Conservation (phyloP, 2,329 filamentous ascomycete genomes). For the Phyllosticta citriasiana region DNA sequence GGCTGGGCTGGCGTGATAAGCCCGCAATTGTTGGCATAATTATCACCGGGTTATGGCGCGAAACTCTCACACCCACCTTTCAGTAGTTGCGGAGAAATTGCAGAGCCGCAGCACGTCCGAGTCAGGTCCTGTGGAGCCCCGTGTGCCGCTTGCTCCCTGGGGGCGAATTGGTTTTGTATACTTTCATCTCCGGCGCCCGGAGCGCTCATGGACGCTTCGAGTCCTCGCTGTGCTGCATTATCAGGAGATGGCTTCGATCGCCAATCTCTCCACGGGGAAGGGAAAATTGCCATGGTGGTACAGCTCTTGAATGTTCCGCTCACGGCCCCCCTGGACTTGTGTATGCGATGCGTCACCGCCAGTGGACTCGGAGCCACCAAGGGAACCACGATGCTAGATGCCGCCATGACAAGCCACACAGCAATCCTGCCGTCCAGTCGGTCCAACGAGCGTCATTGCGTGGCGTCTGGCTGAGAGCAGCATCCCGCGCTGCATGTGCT, state of each 20-base stretch:
- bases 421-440: background rate
- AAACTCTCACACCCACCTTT: background rate
- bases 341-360: background rate
- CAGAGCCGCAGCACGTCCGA: background rate
- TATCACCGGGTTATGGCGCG: background rate
- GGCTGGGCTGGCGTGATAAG: background rate
- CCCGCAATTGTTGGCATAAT: background rate
- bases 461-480: background rate
- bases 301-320: no score
- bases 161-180: background rate
- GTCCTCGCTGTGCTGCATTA: background rate
- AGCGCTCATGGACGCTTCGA: background rate
- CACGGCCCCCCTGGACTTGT: no score
- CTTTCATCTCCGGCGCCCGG: background rate
- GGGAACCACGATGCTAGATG: background rate
- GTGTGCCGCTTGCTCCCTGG: background rate
- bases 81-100: background rate
- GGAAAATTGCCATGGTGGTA: no score
- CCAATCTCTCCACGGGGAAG: background rate
- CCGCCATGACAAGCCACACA: slow-evolving; percentile 4
- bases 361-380: background rate
- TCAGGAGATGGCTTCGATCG: background rate
- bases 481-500: background rate
- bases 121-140: background rate
- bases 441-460: background rate